Evolutionary conservation across 2,329 filamentous ascomycete species (phyloP).

Genomic region (Paraphoma sp.): DNA sequence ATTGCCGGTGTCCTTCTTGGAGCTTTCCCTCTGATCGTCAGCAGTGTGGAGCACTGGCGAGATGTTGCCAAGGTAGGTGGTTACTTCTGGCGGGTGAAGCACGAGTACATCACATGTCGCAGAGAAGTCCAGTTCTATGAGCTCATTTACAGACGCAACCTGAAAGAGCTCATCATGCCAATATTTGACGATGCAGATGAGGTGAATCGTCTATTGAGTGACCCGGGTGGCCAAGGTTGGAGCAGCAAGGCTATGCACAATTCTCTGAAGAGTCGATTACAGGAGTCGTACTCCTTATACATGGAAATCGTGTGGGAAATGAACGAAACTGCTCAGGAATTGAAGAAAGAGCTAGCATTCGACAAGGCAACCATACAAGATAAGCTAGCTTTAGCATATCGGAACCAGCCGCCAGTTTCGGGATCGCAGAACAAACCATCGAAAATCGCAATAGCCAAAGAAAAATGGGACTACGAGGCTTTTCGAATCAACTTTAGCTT

Average conservation of each 20-base stretch:
- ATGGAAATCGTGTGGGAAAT: slow-evolving; percentile 19
- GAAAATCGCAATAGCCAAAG: not conserved
- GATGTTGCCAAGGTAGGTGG: slow-evolving; percentile 21
- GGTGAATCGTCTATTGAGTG: slow-evolving; percentile 11
- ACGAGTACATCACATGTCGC: slow-evolving; percentile 18
- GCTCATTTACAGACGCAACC: slow-evolving; percentile 11
- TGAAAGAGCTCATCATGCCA: not conserved
- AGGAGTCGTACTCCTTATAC: slow-evolving; percentile 23
- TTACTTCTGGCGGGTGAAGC: slow-evolving; percentile 18
- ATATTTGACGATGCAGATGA: slow-evolving; percentile 14
- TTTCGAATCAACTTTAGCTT: slow-evolving; percentile 26
- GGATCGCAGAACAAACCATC: not conserved
- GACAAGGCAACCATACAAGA: slow-evolving; percentile 16
- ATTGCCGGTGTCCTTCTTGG: slow-evolving; percentile 26
- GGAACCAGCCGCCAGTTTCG: not conserved
- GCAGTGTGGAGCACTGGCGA: slow-evolving; percentile 21
- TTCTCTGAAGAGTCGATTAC: slow-evolving; percentile 14
- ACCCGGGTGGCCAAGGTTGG: slow-evolving; percentile 18
- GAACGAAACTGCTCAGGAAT: slow-evolving; percentile 15
- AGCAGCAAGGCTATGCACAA: slow-evolving; percentile 8
- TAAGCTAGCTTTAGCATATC: slow-evolving; percentile 7
- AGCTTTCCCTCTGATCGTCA: slow-evolving; percentile 21
- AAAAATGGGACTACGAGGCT: slow-evolving; percentile 11
- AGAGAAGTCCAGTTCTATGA: slow-evolving; percentile 16
- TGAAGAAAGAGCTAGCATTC: slow-evolving; percentile 21